These are phyloP conservation scores for Aspergillus incahuasiensis DNA, from an alignment of 495 filamentous ascomycete species.

Conservation along the genomic window DNA sequence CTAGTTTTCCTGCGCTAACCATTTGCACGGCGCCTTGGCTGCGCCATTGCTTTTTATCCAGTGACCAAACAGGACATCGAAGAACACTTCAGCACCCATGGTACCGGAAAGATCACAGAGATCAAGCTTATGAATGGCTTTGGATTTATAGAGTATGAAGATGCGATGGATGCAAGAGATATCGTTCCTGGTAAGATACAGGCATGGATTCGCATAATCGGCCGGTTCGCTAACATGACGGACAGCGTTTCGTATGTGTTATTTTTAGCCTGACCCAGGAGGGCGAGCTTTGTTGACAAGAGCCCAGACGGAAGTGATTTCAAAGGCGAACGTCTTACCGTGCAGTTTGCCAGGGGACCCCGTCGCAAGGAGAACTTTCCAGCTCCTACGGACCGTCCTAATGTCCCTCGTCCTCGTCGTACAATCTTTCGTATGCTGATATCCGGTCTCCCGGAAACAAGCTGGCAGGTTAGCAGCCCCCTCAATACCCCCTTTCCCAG, in stretches of 20 bases:
- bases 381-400: constrained; percentile 61
- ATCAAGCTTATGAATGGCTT: constrained; percentile 99
- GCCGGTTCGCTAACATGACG: constrained; percentile 16
- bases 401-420: constrained; percentile 82
- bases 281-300: constrained; percentile 13
- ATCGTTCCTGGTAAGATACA: constrained; percentile 81
- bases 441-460: constrained; percentile 97
- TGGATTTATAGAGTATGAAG: constrained; percentile 98
- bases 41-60: constrained; percentile 36
- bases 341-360: constrained; percentile 94
- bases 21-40: constrained; percentile 20
- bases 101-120: constrained; percentile 93
- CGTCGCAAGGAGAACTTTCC: constrained; percentile 77
- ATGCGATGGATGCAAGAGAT: constrained; percentile 93
- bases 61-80: constrained; percentile 96
- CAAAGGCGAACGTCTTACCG: constrained; percentile 93
- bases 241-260: constrained; percentile 51
- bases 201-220: not conserved
- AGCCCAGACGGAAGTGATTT: constrained; percentile 88
- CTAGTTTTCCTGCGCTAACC: constrained; percentile 22
- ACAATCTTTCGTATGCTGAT: constrained; percentile 96
- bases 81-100: constrained; percentile 90
- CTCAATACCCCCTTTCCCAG: constrained; percentile 47
- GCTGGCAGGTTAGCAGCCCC: constrained; percentile 97
- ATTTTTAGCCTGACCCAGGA: constrained; percentile 10